These are phyloP conservation scores for Blastobotrys elegans DNA, from an alignment of 1,139 yeast species.

Conservation along the genomic window DNA sequence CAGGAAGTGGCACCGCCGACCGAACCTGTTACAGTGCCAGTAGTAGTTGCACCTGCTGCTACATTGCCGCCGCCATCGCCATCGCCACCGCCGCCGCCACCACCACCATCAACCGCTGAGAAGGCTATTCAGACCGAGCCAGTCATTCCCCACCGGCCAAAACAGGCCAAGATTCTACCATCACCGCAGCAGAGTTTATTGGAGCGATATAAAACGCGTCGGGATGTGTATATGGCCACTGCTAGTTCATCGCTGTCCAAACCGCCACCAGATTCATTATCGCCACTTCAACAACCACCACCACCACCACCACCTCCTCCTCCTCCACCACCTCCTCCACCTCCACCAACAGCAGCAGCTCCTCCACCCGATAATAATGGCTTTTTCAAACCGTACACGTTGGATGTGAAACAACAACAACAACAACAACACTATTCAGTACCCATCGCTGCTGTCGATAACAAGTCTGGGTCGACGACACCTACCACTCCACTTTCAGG, in stretches of 20 bases:
- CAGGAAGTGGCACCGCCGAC: neutral
- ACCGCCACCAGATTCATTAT: neutral
- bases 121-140: conserved; percentile 10
- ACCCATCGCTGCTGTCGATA: neutral
- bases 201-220: neutral
- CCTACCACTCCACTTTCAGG: conserved; percentile 2
- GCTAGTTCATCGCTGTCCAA: neutral
- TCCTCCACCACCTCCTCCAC: neutral
- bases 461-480: conserved; percentile 1
- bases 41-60: too few relatives aligned
- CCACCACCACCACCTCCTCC: neutral
- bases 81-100: neutral
- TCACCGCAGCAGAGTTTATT: neutral
- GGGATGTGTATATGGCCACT: neutral
- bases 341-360: neutral
- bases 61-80: neutral
- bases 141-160: neutral
- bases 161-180: neutral
- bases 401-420: neutral
- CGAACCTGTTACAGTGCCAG: neutral
- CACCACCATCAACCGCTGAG: neutral
- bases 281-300: neutral
- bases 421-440: neutral
- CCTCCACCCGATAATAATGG: neutral
- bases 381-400: neutral